These are phyloP conservation scores for Ceratocystis variospora DNA, from an alignment of 2,329 filamentous ascomycete genomes.

Conservation along the genomic window DNA sequence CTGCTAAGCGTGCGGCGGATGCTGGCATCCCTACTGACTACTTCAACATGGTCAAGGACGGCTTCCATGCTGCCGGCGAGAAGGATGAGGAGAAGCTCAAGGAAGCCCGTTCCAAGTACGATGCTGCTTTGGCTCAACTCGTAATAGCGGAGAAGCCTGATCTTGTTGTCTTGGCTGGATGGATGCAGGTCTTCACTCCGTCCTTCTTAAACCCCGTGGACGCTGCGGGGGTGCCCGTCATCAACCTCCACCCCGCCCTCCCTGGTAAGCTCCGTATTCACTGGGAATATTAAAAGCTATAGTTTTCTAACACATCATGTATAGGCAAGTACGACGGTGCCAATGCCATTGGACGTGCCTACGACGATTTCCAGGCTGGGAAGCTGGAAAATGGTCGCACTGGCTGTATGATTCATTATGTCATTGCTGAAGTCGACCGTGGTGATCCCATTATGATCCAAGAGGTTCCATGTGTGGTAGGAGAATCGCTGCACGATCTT, in stretches of 20 bases:
- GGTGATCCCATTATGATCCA: slow-evolving; percentile 57
- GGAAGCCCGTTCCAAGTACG: slow-evolving; percentile 54
- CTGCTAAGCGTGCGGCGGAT: slow-evolving; percentile 32
- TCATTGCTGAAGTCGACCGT: slow-evolving; percentile 66
- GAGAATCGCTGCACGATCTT: slow-evolving; percentile 51
- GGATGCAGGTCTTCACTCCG: slow-evolving; percentile 69
- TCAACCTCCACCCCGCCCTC: slow-evolving; percentile 60
- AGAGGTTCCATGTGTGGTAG: slow-evolving; percentile 52
- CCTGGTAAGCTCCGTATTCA: slow-evolving; percentile 22
- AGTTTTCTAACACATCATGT: neutral
- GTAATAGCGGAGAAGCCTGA: slow-evolving; percentile 53
- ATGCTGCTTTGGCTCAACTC: slow-evolving; percentile 56
- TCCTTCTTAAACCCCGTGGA: slow-evolving; percentile 57
- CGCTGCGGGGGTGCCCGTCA: slow-evolving; percentile 49
- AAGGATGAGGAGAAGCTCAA: slow-evolving; percentile 40
- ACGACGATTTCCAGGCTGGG: slow-evolving; percentile 51
- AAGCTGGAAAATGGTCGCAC: slow-evolving; percentile 55
- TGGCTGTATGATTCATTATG: slow-evolving; percentile 83
- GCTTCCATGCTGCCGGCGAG: slow-evolving; percentile 45
- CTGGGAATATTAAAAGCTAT: too few species aligned
- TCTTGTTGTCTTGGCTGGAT: slow-evolving; percentile 68
- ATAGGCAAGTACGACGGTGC: slow-evolving; percentile 63
- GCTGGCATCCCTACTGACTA: slow-evolving; percentile 58
- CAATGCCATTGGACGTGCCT: slow-evolving; percentile 64
- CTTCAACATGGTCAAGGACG: slow-evolving; percentile 68